Evolutionary conservation across 2,329 filamentous ascomycete genomes (phyloP).

Genomic region (Phaeosphaeria sp.): DNA sequence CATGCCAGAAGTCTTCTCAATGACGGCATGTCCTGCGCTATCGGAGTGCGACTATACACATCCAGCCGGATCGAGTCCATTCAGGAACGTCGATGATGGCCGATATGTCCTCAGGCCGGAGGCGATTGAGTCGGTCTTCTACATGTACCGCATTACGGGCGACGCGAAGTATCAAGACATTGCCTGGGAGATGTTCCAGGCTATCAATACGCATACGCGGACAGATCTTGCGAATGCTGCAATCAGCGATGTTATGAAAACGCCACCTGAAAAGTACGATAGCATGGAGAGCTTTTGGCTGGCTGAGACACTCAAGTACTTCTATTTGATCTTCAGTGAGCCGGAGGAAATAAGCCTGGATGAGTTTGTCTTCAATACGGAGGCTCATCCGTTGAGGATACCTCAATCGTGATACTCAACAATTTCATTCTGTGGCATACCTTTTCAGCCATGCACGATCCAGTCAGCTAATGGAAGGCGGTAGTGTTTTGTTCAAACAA

Average conservation of each 20-base stretch:
- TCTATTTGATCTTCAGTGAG: constrained; percentile 56
- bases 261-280: constrained; percentile 40
- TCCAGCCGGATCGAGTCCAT: constrained; percentile 44
- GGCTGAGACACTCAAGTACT: constrained; percentile 59
- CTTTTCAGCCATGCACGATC: too few relatives aligned
- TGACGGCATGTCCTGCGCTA: constrained; percentile 53
- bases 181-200: constrained; percentile 58
- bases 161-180: constrained; percentile 53
- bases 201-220: constrained; percentile 49
- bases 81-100: constrained; percentile 51
- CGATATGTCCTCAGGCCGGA: constrained; percentile 60
- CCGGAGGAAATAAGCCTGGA: constrained; percentile 52
- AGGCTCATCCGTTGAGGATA: constrained; percentile 54
- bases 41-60: constrained; percentile 49
- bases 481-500: too few relatives aligned
- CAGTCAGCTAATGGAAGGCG: too few relatives aligned
- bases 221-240: constrained; percentile 55
- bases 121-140: constrained; percentile 66
- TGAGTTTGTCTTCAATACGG: constrained; percentile 55
- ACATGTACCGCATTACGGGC: constrained; percentile 66
- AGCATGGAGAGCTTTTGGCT: constrained; percentile 60
- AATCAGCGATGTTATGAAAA: constrained; percentile 52
- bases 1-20: constrained; percentile 64
- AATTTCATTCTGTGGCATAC: too few relatives aligned
- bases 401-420: too few relatives aligned